Evolutionary conservation across 192 early-diverging fungal genomes (phyloP), one percentile per base, ranked within the genome.

Genomic region (Backusella mclennaniae): DNA sequence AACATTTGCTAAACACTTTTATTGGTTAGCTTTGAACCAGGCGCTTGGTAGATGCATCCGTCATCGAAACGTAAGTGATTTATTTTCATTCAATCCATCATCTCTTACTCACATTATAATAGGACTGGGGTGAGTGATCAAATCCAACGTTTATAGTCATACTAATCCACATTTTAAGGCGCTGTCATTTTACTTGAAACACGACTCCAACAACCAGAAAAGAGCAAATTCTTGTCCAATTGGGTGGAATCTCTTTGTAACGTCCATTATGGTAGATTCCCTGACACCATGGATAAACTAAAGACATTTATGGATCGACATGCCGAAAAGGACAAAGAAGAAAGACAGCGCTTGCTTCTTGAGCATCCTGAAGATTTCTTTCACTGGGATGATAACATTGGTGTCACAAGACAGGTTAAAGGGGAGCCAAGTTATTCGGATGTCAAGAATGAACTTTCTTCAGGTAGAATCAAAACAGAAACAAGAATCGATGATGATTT

Each of bases 121-220:
- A 4, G 15, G 88, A 89, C 73, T 90, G 80, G 79, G 56, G 56
- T 59, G 23, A 59, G 56, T 23, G 38, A 38, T 38, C 0, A 8
- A 38, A 11, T 11, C 38, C 38, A 38, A 11, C 38, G 9, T 38
- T 11, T 38, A 38, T 11, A 38, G 1, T 2, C 8, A 38, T 9
- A 11, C 38, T 11, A 38, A 38, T 11, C 38, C 9, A 31, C 38
- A 1, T 38, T 38, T 38, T 5, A 38, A 59, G 92, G 92, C 2
- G 92, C 92, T 3, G 91, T 93, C 72, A 76, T 93, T 9, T 73
- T 93, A 7, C 49, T 85, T 3, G 86, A 87, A 44, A 59, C 78
- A 26, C 77, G 92, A 1, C 93, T 92, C 76, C 80, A 84, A 0
- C 81, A 84, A 33, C 38, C 77, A 0, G 67, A 81, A 12, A 88